Evolutionary conservation across 2,329 filamentous ascomycete genomes (phyloP), one percentile per base, ranked within the genome.

Genomic region (Beauveria varroae): DNA sequence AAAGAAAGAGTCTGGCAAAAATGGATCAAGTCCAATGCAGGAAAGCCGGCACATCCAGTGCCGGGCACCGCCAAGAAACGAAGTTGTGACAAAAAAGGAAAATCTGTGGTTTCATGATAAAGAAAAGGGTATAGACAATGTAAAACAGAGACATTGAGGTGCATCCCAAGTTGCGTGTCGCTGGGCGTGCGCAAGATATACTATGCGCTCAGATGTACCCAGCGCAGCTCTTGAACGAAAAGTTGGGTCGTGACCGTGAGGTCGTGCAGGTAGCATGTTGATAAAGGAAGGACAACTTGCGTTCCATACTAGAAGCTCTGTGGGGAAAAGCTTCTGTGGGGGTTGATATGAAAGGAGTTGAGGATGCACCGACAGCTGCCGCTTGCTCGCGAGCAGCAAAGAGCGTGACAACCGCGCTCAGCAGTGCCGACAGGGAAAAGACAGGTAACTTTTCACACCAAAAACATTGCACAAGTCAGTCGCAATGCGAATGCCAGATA

Each of bases 121-220:
- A 43, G 53, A 56, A 61, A 52, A 26, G 59, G 60, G 60, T 61
- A 61, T 61, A 61, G 60, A 56, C 60, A 61, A 50, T 37, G 52
- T 40, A 61, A 57, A 54, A 61, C 41, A 60, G 52, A 53, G 57
- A 53, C 49, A 53, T 41, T 54, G 40, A 54, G 40, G 37, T 54
- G 57, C 40, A 61, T 57, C 46, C 57, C 52, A 56, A 57, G 46
- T 20, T 28, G 60, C 60, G 14, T 52, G 44, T 57, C 26, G 50
- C 49, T 28, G 50, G 50, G 57, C 16, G 26, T 24, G 26, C 47
- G 57, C 52, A 59, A 58, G 46, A 53, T 28, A 47, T 49, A 47
- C 26, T 24, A 54, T 47, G 50, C 41, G 41, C 26, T 41, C 50
- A 52, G 24, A n/a, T 57, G 20, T 44, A 40, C 55, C 54, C 44